These are phyloP conservation scores for Scutellaria minor DNA, from an alignment of 257 asterid genomes.

Conservation along the genomic window DNA sequence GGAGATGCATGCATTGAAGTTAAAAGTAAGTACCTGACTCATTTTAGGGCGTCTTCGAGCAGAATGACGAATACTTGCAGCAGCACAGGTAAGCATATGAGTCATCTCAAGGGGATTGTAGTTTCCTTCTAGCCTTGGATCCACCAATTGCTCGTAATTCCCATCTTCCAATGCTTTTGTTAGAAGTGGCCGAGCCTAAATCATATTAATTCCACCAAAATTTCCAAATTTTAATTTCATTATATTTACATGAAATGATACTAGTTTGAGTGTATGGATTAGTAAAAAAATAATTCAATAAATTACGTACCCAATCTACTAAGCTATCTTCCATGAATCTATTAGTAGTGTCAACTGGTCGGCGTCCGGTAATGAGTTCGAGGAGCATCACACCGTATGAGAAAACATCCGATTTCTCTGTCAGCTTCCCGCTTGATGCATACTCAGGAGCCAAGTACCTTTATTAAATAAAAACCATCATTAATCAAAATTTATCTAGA, in stretches of 20 bases:
- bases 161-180: constrained; percentile 70
- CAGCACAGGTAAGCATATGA: constrained; percentile 69
- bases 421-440: constrained; percentile 88
- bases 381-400: constrained; percentile 94
- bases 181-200: constrained; percentile 78
- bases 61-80: constrained; percentile 85
- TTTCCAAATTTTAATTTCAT: no score
- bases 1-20: no score
- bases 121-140: constrained; percentile 68
- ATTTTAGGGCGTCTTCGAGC: constrained; percentile 91
- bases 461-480: neutral
- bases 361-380: constrained; percentile 81
- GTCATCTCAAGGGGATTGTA: constrained; percentile 55
- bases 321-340: constrained; percentile 80
- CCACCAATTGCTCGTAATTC: constrained; percentile 57
- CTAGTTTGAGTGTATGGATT: neutral
- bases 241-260: no score
- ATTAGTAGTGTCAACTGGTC: constrained; percentile 72
- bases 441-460: constrained; percentile 96
- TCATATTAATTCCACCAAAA: no score
- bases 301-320: constrained; percentile 74
- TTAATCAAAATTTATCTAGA: neutral
- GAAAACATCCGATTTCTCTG: constrained; percentile 89
- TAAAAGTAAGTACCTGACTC: constrained; percentile 61
- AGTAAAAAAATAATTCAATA: constrained; percentile 1